These are phyloP conservation scores for Dalbergia cochinchinensis DNA, from an alignment of 306 rosid species.

Conservation along the genomic window DNA sequence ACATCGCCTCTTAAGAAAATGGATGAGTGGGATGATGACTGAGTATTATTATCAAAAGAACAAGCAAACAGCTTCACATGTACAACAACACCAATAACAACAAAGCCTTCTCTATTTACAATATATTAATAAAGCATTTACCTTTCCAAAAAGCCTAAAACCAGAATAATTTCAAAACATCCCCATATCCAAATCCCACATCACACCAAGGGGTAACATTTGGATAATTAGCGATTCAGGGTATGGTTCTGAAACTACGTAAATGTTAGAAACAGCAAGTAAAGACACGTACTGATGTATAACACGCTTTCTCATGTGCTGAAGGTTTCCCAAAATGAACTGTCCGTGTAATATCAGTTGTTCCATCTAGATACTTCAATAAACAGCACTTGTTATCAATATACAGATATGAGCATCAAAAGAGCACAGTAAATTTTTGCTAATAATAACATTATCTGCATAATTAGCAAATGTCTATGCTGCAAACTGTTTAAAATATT, in stretches of 20 bases:
- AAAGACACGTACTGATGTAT: constrained; percentile 81
- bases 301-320: constrained; percentile 86
- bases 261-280: constrained; percentile 17
- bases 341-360: constrained; percentile 95
- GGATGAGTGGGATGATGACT: not conserved
- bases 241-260: constrained; percentile 14
- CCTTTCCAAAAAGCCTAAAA: not conserved
- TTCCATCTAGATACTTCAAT: constrained; percentile 92
- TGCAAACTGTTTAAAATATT: constrained; percentile 27
- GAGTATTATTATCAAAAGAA: not conserved
- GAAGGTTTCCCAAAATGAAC: constrained; percentile 98
- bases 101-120: not conserved
- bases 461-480: constrained; percentile 14
- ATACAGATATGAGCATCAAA: constrained; percentile 27
- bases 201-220: constrained; percentile 26
- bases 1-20: not conserved
- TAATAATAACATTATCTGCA: constrained; percentile 16
- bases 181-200: constrained; percentile 6
- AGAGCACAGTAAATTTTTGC: constrained; percentile 2
- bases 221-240: constrained; percentile 27
- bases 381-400: constrained; percentile 48
- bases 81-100: not conserved
- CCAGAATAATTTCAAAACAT: constrained; percentile 15
- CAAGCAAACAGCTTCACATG: constrained; percentile 12
- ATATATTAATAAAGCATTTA: constrained; percentile 7